A percentile compares a stretch with the other conserved stretches of the same genome.
Evolutionary conservation across 257 asterid species (phyloP).

Genomic region (Sherardia arvensis): DNA sequence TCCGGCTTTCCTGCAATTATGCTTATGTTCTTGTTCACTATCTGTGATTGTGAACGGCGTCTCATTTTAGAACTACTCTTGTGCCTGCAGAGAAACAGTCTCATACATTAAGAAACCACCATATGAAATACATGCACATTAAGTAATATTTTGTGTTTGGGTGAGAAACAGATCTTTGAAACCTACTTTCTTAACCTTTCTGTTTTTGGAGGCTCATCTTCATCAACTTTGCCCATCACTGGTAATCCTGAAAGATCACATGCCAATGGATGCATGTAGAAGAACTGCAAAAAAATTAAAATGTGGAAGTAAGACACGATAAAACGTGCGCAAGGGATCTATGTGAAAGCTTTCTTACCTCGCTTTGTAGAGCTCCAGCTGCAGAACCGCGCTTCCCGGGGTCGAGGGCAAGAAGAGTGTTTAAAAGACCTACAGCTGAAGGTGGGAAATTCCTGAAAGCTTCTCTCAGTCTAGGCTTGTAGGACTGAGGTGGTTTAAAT

Average conservation of each 20-base stretch:
- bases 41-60: slow-evolving; percentile 45
- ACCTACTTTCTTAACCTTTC: slow-evolving; percentile 10
- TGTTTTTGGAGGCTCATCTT: slow-evolving; percentile 5
- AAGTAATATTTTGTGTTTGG: background rate
- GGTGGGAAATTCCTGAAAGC: slow-evolving; percentile 49
- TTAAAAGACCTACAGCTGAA: slow-evolving; percentile 48
- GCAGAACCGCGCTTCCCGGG: slow-evolving; percentile 55
- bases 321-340: background rate
- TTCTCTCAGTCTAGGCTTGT: slow-evolving; percentile 40
- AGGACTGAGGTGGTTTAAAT: slow-evolving; percentile 58
- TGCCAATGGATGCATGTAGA: slow-evolving; percentile 8
- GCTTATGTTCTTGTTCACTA: slow-evolving; percentile 30
- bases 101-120: background rate
- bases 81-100: slow-evolving; percentile 21
- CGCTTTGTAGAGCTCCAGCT: slow-evolving; percentile 41
- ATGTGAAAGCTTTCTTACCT: slow-evolving; percentile 21
- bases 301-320: background rate
- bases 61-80: slow-evolving; percentile 31
- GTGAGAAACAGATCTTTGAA: background rate
- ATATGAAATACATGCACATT: background rate
- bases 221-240: slow-evolving; percentile 6
- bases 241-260: slow-evolving; percentile 11
- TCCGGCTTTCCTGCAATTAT: slow-evolving; percentile 22
- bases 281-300: slow-evolving; percentile 9
- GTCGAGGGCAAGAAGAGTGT: slow-evolving; percentile 51